Evolutionary conservation across 306 rosid genomes (phyloP).

Genomic region (Clitoria ternatea): DNA sequence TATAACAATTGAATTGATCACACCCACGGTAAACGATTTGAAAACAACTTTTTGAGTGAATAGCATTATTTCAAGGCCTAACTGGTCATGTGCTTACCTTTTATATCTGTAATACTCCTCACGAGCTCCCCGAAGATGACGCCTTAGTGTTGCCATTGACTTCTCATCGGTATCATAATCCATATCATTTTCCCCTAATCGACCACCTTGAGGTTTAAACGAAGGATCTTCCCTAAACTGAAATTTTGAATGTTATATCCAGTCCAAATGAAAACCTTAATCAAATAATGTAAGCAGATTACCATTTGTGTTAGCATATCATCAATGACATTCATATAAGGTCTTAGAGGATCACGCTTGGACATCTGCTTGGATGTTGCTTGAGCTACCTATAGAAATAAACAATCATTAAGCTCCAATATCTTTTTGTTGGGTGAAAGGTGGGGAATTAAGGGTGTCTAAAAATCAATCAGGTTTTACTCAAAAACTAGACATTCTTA

Average conservation of each 20-base stretch:
- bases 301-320: slow-evolving; percentile 80
- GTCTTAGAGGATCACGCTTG: slow-evolving; percentile 91
- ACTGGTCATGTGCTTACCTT: slow-evolving; percentile 50
- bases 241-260: slow-evolving; percentile 7
- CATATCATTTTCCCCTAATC: slow-evolving; percentile 89
- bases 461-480: not conserved
- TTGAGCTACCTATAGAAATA: slow-evolving; percentile 74
- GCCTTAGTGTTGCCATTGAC: slow-evolving; percentile 92
- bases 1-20: slow-evolving; percentile 11
- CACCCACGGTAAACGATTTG: not conserved
- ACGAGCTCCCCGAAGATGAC: slow-evolving; percentile 83
- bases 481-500: not conserved
- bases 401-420: slow-evolving; percentile 14
- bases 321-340: slow-evolving; percentile 81
- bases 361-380: slow-evolving; percentile 95
- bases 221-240: slow-evolving; percentile 89
- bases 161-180: slow-evolving; percentile 97
- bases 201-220: slow-evolving; percentile 95
- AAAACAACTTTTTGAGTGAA: not conserved
- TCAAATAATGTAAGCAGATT: slow-evolving; percentile 23
- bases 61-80: not conserved
- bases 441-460: not conserved
- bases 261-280: slow-evolving; percentile 19
- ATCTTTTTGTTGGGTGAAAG: not conserved
- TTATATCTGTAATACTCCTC: slow-evolving; percentile 85